Percentiles rank a stretch among this genome's conserved stretches.
phyloP scores from a whole-genome alignment of 768 basidiomycete species.

The Trichaptum fuscoviolaceum region DNA sequence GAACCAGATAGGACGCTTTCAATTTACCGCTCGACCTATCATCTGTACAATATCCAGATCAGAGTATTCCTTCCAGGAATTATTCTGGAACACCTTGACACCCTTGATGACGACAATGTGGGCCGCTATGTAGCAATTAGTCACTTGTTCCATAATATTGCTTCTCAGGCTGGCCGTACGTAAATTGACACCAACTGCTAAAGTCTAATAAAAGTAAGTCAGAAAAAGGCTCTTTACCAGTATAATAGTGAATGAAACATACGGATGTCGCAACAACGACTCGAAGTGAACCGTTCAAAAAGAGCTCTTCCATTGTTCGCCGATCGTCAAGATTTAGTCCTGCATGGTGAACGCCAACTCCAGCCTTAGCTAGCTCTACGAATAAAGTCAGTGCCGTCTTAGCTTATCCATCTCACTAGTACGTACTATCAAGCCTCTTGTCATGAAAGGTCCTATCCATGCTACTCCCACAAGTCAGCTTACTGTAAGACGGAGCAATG shows the following conservation, averaged over 20 bases:
- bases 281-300: constrained; percentile 53
- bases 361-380: constrained; percentile 58
- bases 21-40: constrained; percentile 84
- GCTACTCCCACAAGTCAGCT: constrained; percentile 31
- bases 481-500: constrained; percentile 4
- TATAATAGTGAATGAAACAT: constrained; percentile 20
- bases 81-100: constrained; percentile 73
- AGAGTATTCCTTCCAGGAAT: constrained; percentile 70
- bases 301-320: constrained; percentile 67
- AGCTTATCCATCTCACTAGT: constrained; percentile 1
- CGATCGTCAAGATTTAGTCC: constrained; percentile 76
- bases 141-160: not conserved
- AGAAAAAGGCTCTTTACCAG: not conserved
- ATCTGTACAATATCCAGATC: constrained; percentile 95
- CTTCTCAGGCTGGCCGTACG: constrained; percentile 53
- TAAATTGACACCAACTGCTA: constrained; percentile 95
- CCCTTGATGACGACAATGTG: constrained; percentile 93
- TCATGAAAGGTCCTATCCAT: constrained; percentile 56
- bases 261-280: constrained; percentile 84
- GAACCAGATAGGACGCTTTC: not conserved
- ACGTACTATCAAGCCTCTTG: constrained; percentile 56
- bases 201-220: constrained; percentile 49
- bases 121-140: constrained; percentile 51
- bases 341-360: constrained; percentile 91
- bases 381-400: not conserved